Percentiles rank a stretch among this genome's conserved stretches.
phyloP scores from a whole-genome alignment of 768 basidiomycete genomes.

The Cubamyces lactineus region DNA sequence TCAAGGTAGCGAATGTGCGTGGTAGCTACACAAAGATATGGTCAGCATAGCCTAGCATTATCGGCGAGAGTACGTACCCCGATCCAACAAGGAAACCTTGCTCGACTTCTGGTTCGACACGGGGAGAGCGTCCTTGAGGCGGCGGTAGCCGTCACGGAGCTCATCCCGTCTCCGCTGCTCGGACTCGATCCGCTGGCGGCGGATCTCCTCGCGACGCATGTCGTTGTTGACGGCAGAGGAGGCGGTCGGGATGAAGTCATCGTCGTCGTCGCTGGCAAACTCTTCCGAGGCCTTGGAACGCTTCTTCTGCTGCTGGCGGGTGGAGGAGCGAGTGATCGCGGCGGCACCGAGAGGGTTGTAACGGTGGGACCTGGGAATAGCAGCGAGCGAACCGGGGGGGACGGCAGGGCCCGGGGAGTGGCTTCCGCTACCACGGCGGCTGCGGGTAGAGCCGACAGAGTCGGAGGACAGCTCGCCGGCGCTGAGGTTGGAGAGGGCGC shows the following conservation, averaged over 20 bases:
- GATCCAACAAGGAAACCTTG: constrained; percentile 89
- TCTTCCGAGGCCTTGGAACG: constrained; percentile 51
- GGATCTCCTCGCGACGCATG: constrained; percentile 86
- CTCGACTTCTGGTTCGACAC: constrained; percentile 90
- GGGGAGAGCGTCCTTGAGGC: constrained; percentile 89
- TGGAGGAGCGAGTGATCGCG: constrained; percentile 54
- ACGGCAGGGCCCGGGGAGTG: constrained; percentile 52
- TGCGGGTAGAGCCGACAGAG: constrained; percentile 60
- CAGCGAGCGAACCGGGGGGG: constrained; percentile 51
- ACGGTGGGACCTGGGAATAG: constrained; percentile 75
- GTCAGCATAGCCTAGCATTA: constrained; percentile 21
- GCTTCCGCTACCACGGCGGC: constrained; percentile 71
- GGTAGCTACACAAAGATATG: constrained; percentile 54
- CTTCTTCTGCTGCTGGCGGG: constrained; percentile 46
- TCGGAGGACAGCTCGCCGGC: constrained; percentile 78
- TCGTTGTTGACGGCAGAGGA: constrained; percentile 53
- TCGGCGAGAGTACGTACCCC: constrained; percentile 51
- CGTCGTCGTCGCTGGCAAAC: constrained; percentile 74
- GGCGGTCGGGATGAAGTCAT: constrained; percentile 66
- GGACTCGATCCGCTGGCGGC: constrained; percentile 91
- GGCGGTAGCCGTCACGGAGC: constrained; percentile 88
- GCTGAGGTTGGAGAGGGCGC: constrained; percentile 70
- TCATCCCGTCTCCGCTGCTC: constrained; percentile 92
- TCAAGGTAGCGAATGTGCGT: constrained; percentile 88
- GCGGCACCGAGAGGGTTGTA: constrained; percentile 68